Conservation (phyloP, 441 rosid species). For the Manihot esculenta region DNA sequence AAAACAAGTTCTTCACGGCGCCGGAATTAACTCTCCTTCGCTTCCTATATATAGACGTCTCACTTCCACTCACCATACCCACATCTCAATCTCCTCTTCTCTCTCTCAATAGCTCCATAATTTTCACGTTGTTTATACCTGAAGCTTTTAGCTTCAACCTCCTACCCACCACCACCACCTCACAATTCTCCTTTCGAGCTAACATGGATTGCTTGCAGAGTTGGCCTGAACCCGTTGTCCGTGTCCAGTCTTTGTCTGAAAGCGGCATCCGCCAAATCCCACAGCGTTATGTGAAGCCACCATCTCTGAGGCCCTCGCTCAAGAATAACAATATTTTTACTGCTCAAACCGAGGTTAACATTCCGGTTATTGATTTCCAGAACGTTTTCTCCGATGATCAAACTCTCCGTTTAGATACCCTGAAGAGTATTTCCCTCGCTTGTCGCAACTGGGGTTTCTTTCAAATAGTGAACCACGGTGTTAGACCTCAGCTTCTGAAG, state of each 20-base stretch:
- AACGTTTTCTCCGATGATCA: slow-evolving; percentile 34
- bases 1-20: slow-evolving; percentile 42
- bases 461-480: slow-evolving; percentile 78
- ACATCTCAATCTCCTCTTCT: neutral
- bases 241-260: slow-evolving; percentile 74
- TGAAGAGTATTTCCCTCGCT: slow-evolving; percentile 39
- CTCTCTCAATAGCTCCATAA: slow-evolving; percentile 8
- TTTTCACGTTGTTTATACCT: slow-evolving; percentile 8
- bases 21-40: slow-evolving; percentile 18
- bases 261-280: slow-evolving; percentile 55
- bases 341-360: slow-evolving; percentile 28
- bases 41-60: slow-evolving; percentile 21
- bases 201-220: slow-evolving; percentile 28
- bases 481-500: slow-evolving; percentile 53
- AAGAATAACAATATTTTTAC: neutral
- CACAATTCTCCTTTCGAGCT: slow-evolving; percentile 1
- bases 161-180: neutral
- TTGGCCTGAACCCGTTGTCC: slow-evolving; percentile 86
- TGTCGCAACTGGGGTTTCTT: slow-evolving; percentile 85
- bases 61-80: neutral
- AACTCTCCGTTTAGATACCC: slow-evolving; percentile 22
- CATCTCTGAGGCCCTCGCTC: slow-evolving; percentile 42
- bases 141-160: neutral
- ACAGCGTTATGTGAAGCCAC: slow-evolving; percentile 63
- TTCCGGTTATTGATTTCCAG: slow-evolving; percentile 67